A percentile compares a stretch with the other conserved stretches of the same genome.
These are phyloP conservation scores for Camellia sinensis DNA, from an alignment of 148 eudicot species.

Conservation along the genomic window DNA sequence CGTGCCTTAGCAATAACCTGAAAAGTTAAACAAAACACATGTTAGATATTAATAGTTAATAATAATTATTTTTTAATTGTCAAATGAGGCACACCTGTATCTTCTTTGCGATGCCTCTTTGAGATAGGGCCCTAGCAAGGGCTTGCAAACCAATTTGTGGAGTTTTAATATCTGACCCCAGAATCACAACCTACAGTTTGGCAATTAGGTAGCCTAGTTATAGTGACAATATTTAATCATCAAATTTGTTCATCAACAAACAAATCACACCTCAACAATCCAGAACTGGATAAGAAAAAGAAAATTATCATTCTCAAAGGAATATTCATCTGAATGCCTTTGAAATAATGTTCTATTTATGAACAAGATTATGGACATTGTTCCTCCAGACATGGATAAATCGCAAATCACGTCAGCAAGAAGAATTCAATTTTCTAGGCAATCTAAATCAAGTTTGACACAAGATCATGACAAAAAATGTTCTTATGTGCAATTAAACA, in stretches of 20 bases:
- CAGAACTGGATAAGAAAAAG: background rate
- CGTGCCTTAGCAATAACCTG: constrained; percentile 96
- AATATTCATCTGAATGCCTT: background rate
- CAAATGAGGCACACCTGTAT: constrained; percentile 66
- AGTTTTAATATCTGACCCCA: constrained; percentile 70
- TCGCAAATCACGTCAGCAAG: background rate
- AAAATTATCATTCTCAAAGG: too few species aligned
- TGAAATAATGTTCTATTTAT: background rate
- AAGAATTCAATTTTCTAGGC: background rate
- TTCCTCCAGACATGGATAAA: background rate
- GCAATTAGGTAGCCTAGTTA: constrained; percentile 1
- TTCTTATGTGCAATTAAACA: too few species aligned
- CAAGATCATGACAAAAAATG: background rate
- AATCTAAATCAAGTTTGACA: constrained; percentile 3
- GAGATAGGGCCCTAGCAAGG: constrained; percentile 84
- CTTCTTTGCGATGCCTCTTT: constrained; percentile 81
- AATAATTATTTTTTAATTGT: background rate
- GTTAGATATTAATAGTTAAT: constrained; percentile 2
- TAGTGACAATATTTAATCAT: background rate
- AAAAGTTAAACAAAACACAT: constrained; percentile 3
- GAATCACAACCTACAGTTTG: constrained; percentile 73
- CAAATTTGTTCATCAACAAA: background rate
- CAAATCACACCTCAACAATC: background rate
- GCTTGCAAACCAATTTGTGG: constrained; percentile 88
- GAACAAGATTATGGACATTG: background rate